Evolutionary conservation across 192 early-diverging fungal genomes (phyloP).

Genomic region (Haplosporangium gracile): DNA sequence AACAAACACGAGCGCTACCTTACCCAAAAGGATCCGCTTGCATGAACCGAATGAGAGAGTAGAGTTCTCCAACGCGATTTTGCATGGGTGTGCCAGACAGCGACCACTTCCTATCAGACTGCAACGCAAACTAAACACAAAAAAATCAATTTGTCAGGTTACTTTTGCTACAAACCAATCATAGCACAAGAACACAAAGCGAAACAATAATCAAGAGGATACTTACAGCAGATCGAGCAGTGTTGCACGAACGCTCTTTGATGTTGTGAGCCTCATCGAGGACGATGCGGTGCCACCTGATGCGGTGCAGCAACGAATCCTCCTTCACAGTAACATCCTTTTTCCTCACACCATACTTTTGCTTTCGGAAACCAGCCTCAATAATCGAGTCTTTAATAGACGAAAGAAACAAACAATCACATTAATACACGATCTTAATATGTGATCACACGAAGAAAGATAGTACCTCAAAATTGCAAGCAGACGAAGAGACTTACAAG

Average conservation of each 20-base stretch:
- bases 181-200: not conserved
- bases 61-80: slow-evolving; percentile 94
- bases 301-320: slow-evolving; percentile 74
- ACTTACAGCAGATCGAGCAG: slow-evolving; percentile 82
- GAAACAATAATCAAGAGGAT: not conserved
- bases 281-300: slow-evolving; percentile 87
- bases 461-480: not conserved
- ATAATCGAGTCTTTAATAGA: slow-evolving; percentile 76
- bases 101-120: slow-evolving; percentile 78
- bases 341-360: slow-evolving; percentile 76
- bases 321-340: slow-evolving; percentile 74
- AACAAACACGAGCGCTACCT: not conserved
- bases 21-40: slow-evolving; percentile 67
- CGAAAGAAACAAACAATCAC: not conserved
- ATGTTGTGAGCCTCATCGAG: slow-evolving; percentile 93
- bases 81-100: slow-evolving; percentile 95
- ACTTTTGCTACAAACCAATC: not conserved
- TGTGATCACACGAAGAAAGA: not conserved
- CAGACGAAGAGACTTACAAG: slow-evolving; percentile 58
- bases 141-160: not conserved
- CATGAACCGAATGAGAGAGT: slow-evolving; percentile 91
- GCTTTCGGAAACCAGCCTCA: slow-evolving; percentile 78
- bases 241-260: slow-evolving; percentile 88
- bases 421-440: not conserved
- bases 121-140: slow-evolving; percentile 74